Percentiles rank a stretch among this genome's conserved stretches.
Conservation (phyloP, 2,329 filamentous ascomycete species). For the Nemania sp. region DNA sequence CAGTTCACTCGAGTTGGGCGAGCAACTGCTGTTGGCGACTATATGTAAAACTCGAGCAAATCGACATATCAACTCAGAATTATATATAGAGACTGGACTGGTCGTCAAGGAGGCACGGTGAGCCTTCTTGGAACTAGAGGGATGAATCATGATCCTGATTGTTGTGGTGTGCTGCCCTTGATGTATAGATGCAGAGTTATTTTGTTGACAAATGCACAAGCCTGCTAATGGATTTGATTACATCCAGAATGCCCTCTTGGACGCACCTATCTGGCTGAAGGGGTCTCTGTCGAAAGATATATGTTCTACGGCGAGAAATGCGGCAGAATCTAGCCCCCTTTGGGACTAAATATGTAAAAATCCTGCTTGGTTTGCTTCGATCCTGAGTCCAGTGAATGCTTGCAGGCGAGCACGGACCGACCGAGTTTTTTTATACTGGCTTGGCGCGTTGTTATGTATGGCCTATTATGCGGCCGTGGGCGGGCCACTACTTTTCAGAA, state of each 20-base stretch:
- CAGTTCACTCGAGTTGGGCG: constrained; percentile 38
- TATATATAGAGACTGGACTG: constrained; percentile 36
- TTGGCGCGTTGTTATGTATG: constrained; percentile 39
- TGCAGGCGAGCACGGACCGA: constrained; percentile 28
- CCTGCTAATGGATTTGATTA: constrained; percentile 25
- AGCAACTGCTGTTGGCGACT: constrained; percentile 30
- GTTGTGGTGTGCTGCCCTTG: constrained; percentile 21
- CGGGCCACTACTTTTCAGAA: constrained; percentile 50
- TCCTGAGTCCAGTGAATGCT: constrained; percentile 15
- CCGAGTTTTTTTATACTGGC: constrained; percentile 37
- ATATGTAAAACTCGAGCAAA: constrained; percentile 34
- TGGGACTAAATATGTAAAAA: constrained; percentile 29
- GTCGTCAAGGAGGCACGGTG: constrained; percentile 31
- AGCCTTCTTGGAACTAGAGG: constrained; percentile 27
- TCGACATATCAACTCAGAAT: constrained; percentile 34
- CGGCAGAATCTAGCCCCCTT: constrained; percentile 11
- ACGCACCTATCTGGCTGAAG: constrained; percentile 27
- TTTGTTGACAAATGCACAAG: constrained; percentile 29
- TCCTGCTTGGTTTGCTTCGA: constrained; percentile 12
- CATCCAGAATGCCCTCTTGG: constrained; percentile 24
- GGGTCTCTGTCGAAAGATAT: constrained; percentile 21
- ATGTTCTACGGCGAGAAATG: constrained; percentile 31
- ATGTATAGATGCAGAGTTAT: constrained; percentile 34
- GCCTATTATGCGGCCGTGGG: constrained; percentile 42
- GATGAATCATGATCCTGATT: constrained; percentile 27